These are phyloP conservation scores for Asterella californica DNA, from an alignment of 225 moss, liverwort and hornwort genomes.

Conservation along the genomic window DNA sequence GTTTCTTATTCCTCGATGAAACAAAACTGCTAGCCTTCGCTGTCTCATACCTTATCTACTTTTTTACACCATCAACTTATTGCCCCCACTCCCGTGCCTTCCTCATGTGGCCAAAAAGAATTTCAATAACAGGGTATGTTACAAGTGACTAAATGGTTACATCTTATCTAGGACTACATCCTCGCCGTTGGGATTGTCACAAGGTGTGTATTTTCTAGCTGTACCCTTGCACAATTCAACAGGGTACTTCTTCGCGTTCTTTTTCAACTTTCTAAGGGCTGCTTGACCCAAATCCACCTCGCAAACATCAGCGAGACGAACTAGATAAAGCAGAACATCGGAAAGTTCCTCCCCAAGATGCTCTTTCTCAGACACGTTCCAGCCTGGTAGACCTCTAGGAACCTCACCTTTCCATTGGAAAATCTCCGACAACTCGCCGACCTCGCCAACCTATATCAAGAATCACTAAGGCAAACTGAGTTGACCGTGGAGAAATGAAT, in stretches of 20 bases:
- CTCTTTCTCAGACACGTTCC: constrained; percentile 88
- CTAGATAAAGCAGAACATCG: constrained; percentile 86
- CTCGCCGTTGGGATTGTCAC: constrained; percentile 43
- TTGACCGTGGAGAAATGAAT: background rate
- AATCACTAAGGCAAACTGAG: background rate
- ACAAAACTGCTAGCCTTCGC: constrained; percentile 26
- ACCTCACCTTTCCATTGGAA: constrained; percentile 99
- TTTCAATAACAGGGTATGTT: constrained; percentile 51
- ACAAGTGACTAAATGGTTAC: constrained; percentile 34
- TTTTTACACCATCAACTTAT: constrained; percentile 32
- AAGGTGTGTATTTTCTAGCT: constrained; percentile 70
- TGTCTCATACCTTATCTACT: constrained; percentile 18
- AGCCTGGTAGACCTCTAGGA: constrained; percentile 82
- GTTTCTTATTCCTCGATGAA: constrained; percentile 20
- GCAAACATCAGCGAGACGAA: constrained; percentile 91
- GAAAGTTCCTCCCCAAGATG: constrained; percentile 94
- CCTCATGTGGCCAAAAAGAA: constrained; percentile 42
- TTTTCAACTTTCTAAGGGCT: constrained; percentile 79
- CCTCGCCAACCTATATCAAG: constrained; percentile 78
- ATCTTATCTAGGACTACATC: constrained; percentile 48
- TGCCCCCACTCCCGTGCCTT: constrained; percentile 37
- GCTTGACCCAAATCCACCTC: constrained; percentile 89
- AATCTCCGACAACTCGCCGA: constrained; percentile 94
- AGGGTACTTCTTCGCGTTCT: constrained; percentile 90
- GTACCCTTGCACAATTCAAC: constrained; percentile 88